Base-by-base conservation (phyloP, 2,329 filamentous ascomycete species). In the Ascomycota sp. region DNA sequence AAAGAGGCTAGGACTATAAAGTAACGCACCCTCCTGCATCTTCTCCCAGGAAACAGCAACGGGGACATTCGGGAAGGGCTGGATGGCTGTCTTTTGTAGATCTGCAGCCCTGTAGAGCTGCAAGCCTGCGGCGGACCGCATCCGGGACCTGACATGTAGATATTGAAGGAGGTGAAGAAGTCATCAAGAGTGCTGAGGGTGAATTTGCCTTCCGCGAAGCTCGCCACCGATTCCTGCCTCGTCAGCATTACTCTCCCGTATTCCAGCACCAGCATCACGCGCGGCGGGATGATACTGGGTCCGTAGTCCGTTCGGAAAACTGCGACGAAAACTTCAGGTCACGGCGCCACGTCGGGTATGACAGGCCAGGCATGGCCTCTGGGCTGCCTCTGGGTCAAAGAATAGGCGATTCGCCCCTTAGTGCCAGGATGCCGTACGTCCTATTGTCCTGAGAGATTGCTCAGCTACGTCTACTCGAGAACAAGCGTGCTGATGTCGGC, bases 171-270 rank as follows among this genome's bases (percentile, higher is more conserved):
- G n/a, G n/a, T n/a, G n/a, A n/a, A n/a, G n/a, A n/a, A n/a, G n/a
- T n/a, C n/a, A n/a, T 75, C 68, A 17, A 77, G 63, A 4, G 81
- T 82, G 15, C 75, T 82, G 12, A 92, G 67, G 40, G 92, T 73
- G 53, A 91, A 82, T 50, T 75, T 91, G 11, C 83, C 83, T 22
- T 79, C 82, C 33, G 77, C 69, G 44, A 92, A 92, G 50, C 80
- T 89, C 23, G 77, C 76, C 34, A 91, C 63, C 68, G 31, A 29
- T 23, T 21, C 17, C 2, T 8, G 5, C 12, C 10, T n/a, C 15
- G 15, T 17, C 21, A 23, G 12, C 8, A 6, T 4, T 23, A 3
- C 5, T 8, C 7, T 3, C 2, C 11, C 13, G 3, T 5, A 3
- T 12, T 7, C n/a, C 8, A 8, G 20, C 8, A 10, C 7, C 12